Percentiles rank a stretch among this genome's conserved stretches.
phyloP scores from a whole-genome alignment of 768 basidiomycete species.

The Tulasnella sp. region DNA sequence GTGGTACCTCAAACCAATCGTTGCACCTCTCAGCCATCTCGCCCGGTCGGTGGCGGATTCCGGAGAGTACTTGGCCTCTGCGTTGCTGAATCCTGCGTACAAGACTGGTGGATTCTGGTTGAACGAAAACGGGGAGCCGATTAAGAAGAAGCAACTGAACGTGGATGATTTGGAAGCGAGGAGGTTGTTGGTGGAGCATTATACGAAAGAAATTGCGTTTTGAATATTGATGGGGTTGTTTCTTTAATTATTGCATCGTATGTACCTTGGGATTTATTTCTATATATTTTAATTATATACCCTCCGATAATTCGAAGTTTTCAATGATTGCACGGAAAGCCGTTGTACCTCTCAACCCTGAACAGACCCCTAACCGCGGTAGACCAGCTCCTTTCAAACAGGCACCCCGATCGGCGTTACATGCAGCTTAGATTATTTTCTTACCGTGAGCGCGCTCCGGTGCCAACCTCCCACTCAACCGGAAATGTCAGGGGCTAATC shows the following conservation, averaged over 20 bases:
- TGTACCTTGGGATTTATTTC: background rate
- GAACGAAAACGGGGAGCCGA: constrained; percentile 5
- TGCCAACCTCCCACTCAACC: background rate
- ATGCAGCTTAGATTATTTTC: background rate
- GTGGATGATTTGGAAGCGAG: background rate
- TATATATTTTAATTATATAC: background rate
- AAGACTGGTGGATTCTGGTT: constrained; percentile 17
- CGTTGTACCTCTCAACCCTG: background rate
- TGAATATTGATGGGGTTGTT: background rate
- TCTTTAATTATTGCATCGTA: no score
- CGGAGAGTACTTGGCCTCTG: constrained; percentile 2
- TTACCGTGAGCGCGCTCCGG: background rate
- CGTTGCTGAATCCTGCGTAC: background rate
- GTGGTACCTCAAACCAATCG: background rate
- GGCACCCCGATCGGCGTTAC: background rate
- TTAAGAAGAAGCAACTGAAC: background rate
- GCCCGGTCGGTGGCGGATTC: background rate
- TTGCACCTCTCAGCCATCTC: background rate
- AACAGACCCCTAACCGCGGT: background rate
- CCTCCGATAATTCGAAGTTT: no score
- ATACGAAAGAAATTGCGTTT: background rate
- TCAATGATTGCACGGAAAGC: no score
- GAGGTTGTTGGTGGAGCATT: background rate
- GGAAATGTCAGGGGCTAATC: background rate
- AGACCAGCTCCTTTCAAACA: background rate